Base-by-base conservation (phyloP, 495 filamentous ascomycete species). In the Lepraria neglecta region DNA sequence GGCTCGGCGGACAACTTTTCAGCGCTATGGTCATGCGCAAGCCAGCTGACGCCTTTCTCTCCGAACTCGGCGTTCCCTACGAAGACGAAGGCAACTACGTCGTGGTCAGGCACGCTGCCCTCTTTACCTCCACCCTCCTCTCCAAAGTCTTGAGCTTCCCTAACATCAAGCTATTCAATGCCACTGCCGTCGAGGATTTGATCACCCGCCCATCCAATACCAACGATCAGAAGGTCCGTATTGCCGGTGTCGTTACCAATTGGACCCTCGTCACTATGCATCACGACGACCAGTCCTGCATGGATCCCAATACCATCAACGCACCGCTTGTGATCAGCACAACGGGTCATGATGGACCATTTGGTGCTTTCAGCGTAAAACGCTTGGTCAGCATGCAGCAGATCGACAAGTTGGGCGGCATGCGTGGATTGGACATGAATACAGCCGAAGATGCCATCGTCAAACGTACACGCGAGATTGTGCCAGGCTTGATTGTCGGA, bases 271-370 rank as follows among this genome's bases (percentile, higher is more conserved):
- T 95, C 56, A 81, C 84, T 60, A 88, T 94, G 78, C 89, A 96
- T 74, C 91, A 95, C 72, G 88, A 91, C 72, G 89, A 92, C 75
- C 90, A 94, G 77, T 87, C 82, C 62, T 94, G 90, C 85, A 95
- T 94, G 89, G 91, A 96, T 73, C 91, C 91, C 64, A 96, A 91
- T 80, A 95, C 90, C 71, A 91, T 96, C 80, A 95, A 95, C 70
- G 88, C 89, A 3, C 89, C 90, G 3, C 71, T 96, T 59, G 77
- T 94, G 64, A 87, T 96, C 74, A 88, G 84, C 60, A 95, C 90
- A 45, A 95, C 91, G 11, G 91, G 91, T 40, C 91, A 96, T 66
- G 91, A 96, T 64, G 91, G 89, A 6, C 91, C 91, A 15, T 92
- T 92, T 69, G 91, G 91, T 59, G 91, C 91, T 45, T 96, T 96